These are phyloP conservation scores for Lichtheimia ramosa DNA, from an alignment of 371 early-diverging fungal species.

Conservation along the genomic window DNA sequence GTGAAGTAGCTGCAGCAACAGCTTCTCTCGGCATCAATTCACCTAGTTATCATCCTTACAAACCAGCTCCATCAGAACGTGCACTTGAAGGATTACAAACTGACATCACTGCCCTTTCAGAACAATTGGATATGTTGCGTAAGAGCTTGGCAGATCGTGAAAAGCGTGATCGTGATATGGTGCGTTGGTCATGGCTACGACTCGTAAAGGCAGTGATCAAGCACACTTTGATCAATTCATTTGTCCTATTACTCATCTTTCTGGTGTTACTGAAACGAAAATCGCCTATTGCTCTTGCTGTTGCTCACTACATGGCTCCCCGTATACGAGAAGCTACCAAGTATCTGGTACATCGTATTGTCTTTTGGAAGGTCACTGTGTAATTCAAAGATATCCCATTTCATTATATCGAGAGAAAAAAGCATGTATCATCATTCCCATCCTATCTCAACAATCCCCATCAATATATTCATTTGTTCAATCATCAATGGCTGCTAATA, in stretches of 20 bases:
- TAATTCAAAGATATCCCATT: slow-evolving; percentile 3
- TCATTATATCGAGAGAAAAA: too few species aligned
- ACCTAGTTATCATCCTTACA: slow-evolving; percentile 27
- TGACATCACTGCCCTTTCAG: slow-evolving; percentile 47
- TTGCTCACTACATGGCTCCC: slow-evolving; percentile 31
- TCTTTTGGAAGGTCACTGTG: slow-evolving; percentile 44
- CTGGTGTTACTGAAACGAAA: slow-evolving; percentile 29
- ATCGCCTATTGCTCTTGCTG: slow-evolving; percentile 40
- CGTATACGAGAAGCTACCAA: slow-evolving; percentile 19
- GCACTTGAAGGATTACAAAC: slow-evolving; percentile 52
- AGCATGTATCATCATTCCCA: too few species aligned
- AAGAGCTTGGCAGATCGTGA: slow-evolving; percentile 24
- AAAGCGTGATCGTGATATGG: slow-evolving; percentile 15
- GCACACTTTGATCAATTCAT: slow-evolving; percentile 34
- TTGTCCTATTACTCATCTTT: slow-evolving; percentile 31
- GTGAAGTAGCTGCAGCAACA: slow-evolving; percentile 44
- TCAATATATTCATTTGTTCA: too few species aligned
- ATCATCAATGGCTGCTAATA: too few species aligned
- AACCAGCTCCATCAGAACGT: slow-evolving; percentile 20
- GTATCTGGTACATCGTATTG: slow-evolving; percentile 21
- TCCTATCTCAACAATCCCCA: too few species aligned
- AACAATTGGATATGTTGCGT: slow-evolving; percentile 44
- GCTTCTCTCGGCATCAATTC: slow-evolving; percentile 18
- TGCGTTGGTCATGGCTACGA: slow-evolving; percentile 23
- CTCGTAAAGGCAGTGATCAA: slow-evolving; percentile 25